Conservation (phyloP, 2,329 filamentous ascomycete species). For the Sporothrix brunneoviolacea region DNA sequence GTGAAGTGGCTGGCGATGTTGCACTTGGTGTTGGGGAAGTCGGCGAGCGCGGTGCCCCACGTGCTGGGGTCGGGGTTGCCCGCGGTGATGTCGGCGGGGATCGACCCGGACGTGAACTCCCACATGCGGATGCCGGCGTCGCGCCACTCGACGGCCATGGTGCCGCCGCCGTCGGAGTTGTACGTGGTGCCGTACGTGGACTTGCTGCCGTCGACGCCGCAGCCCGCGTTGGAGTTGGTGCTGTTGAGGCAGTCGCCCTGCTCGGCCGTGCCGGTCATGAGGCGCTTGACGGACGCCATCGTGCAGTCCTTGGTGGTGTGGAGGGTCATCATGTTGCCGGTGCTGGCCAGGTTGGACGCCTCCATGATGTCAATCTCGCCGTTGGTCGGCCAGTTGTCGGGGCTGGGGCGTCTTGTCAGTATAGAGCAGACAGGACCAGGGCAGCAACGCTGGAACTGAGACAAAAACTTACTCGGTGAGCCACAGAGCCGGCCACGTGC, state of each 20-base stretch:
- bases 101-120: slow-evolving; percentile 45
- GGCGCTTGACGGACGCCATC: slow-evolving; percentile 45
- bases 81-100: slow-evolving; percentile 46
- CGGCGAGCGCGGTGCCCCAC: slow-evolving; percentile 57
- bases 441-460: background rate
- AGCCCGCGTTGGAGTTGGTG: slow-evolving; percentile 44
- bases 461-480: slow-evolving; percentile 40
- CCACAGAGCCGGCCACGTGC: slow-evolving; percentile 62
- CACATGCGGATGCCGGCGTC: slow-evolving; percentile 55
- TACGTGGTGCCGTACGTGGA: slow-evolving; percentile 44
- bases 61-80: slow-evolving; percentile 49
- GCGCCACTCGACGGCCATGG: slow-evolving; percentile 57
- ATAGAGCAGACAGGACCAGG: background rate
- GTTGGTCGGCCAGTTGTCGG: slow-evolving; percentile 34
- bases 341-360: slow-evolving; percentile 33
- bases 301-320: slow-evolving; percentile 49
- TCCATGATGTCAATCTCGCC: slow-evolving; percentile 43
- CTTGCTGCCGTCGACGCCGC: slow-evolving; percentile 40
- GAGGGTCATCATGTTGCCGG: slow-evolving; percentile 54
- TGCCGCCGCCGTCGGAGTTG: slow-evolving; percentile 49
- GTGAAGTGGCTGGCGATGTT: slow-evolving; percentile 52
- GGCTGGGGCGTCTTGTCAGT: slow-evolving; percentile 40
- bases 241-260: slow-evolving; percentile 43
- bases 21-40: slow-evolving; percentile 59
- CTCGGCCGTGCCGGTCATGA: slow-evolving; percentile 40